phyloP scores from a whole-genome alignment of 441 rosid genomes.

The Bocquillonia castaneifolia region DNA sequence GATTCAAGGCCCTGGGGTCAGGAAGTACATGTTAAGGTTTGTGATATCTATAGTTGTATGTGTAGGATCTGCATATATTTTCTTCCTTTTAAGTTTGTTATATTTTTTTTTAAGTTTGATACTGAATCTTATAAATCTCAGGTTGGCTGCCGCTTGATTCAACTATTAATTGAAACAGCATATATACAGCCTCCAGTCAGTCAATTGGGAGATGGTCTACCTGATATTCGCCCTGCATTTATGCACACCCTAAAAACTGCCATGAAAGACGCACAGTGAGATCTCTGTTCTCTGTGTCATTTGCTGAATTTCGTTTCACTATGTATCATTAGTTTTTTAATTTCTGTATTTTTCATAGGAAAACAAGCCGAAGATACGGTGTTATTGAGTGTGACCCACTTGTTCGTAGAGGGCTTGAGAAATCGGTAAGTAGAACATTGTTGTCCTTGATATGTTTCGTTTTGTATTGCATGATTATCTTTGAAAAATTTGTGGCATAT shows the following conservation, averaged over 20 bases:
- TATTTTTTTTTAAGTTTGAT: constrained; percentile 3
- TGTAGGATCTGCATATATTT: not conserved
- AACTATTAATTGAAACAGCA: constrained; percentile 77
- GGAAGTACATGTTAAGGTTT: constrained; percentile 83
- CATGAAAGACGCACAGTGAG: constrained; percentile 58
- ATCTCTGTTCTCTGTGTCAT: constrained; percentile 20
- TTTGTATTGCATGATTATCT: constrained; percentile 3
- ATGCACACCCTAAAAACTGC: constrained; percentile 54
- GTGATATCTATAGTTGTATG: constrained; percentile 23
- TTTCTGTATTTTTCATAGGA: constrained; percentile 39
- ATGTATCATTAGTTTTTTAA: not conserved
- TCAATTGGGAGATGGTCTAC: constrained; percentile 65
- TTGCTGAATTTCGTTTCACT: constrained; percentile 13
- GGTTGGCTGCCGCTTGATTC: constrained; percentile 88
- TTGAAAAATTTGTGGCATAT: constrained; percentile 6
- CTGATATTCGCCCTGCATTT: constrained; percentile 92
- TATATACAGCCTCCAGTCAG: constrained; percentile 80
- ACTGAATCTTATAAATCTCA: constrained; percentile 34
- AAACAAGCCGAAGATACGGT: constrained; percentile 73
- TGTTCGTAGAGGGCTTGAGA: constrained; percentile 78
- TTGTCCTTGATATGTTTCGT: constrained; percentile 1
- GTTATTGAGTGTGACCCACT: constrained; percentile 92
- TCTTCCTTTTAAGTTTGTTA: not conserved
- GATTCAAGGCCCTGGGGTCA: constrained; percentile 81
- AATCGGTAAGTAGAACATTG: constrained; percentile 53